Conservation (phyloP, 768 basidiomycete species). For the Russula virescens region DNA sequence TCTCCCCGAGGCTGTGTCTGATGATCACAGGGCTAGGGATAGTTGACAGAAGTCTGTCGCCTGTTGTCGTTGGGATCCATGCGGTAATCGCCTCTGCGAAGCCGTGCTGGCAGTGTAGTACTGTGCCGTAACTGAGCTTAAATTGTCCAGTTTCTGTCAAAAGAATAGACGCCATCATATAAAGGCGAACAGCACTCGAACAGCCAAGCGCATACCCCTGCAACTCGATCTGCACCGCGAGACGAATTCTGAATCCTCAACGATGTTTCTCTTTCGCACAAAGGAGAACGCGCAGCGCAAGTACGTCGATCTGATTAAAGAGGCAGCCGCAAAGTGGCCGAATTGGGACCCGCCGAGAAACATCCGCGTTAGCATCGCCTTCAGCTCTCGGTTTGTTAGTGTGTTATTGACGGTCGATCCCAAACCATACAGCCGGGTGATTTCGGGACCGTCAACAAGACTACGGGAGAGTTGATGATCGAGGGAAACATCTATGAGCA, state of each 20-base stretch:
- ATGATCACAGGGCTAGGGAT: neutral
- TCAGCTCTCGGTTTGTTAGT: neutral
- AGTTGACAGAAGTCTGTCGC: neutral
- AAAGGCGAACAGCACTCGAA: neutral
- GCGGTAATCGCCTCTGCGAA: neutral
- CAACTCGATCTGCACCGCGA: neutral
- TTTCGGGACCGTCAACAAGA: slow-evolving; percentile 2
- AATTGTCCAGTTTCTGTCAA: neutral
- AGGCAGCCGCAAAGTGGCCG: slow-evolving; percentile 1
- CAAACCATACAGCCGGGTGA: slow-evolving; percentile 8
- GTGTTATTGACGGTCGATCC: neutral
- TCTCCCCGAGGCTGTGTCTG: neutral
- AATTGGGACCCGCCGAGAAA: slow-evolving; percentile 10
- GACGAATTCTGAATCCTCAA: neutral
- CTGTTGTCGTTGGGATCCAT: neutral
- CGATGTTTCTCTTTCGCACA: slow-evolving; percentile 7
- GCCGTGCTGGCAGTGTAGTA: too few relatives aligned
- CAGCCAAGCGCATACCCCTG: neutral
- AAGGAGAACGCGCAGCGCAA: slow-evolving; percentile 11
- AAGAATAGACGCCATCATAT: neutral
- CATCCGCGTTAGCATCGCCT: neutral
- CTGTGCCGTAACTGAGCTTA: neutral
- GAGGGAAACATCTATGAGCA: slow-evolving; percentile 17
- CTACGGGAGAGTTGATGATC: slow-evolving; percentile 1
- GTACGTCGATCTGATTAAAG: slow-evolving; percentile 12